Base-by-base conservation (phyloP, 805 yeast species). In the Maudiozyma bulderi region DNA sequence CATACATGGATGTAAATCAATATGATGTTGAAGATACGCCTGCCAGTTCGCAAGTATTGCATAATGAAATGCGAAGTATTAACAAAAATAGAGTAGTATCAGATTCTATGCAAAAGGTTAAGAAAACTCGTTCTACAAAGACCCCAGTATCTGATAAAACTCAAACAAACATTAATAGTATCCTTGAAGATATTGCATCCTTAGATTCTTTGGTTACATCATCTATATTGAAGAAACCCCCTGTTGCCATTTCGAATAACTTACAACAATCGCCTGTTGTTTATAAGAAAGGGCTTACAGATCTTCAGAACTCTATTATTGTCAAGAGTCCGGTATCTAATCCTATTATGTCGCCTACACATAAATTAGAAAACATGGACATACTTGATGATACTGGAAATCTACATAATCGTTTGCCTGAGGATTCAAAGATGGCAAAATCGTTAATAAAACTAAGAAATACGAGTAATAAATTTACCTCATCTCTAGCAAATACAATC, bases 241-340 rank as follows among this genome's bases (percentile, higher is more conserved):
- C 56, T 40, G 26, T 51, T 2, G 35, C 53, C 2, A 51, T 55
- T 20, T 43, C 52, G 13, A 53, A 47, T 11, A 39, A 48, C 32
- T 44, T 60, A 37, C 55, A 57, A 38, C 53, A 52, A 20, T 61
- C 65, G 1, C 65, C 65, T 8, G 56, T 57, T 38, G 47, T 56
- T 15, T 54, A 54, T 30, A 51, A 51, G 30, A 75, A 84, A 59
- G 82, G 85, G 50, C 80, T 71, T 69, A 85, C 80, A 11, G 47
- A 40, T 40, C 32, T 32, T 15, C 34, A 46, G 32, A 46, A 41
- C 14, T 34, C 45, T 15, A 11, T 46, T 6, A 28, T 46, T 28
- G 28, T 33, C 8, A 46, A 41, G 26, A 46, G 45, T 41, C 49
- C 49, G 3, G 10, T 13, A 26, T 11, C 28, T 3, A 10, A 13